Conservation (phyloP, 2,329 filamentous ascomycete species). For the Eutypella sp. region DNA sequence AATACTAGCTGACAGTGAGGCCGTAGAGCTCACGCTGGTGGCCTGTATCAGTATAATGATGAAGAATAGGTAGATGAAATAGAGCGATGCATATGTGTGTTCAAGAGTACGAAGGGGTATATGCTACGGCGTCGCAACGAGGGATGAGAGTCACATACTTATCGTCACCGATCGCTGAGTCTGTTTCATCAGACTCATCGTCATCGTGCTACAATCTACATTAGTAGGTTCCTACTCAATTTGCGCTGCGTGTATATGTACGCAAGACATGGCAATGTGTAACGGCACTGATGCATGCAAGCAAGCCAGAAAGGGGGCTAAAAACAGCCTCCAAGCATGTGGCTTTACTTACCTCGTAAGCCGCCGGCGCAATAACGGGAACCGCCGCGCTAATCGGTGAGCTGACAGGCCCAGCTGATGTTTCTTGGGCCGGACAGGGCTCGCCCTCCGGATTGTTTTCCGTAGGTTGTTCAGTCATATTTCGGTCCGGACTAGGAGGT, state of each 20-base stretch:
- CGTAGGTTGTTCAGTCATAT: no score
- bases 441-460: neutral
- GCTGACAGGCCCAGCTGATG: neutral
- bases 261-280: neutral
- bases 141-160: neutral
- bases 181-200: neutral
- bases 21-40: conserved; percentile 15
- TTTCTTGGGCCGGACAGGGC: neutral
- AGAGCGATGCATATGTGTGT: no score
- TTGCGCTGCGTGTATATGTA: neutral
- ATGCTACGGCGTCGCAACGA: neutral
- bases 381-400: neutral
- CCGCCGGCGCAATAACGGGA: neutral
- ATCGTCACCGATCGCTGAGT: neutral
- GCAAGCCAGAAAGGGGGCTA: neutral
- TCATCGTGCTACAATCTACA: neutral
- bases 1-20: conserved; percentile 15
- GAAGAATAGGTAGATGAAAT: neutral
- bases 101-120: no score
- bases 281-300: neutral
- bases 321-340: no score
- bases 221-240: no score
- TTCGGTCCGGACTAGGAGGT: no score
- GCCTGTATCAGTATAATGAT: neutral
- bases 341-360: neutral